Base-by-base conservation (phyloP, 257 asterid genomes). In the Ballota nigra region DNA sequence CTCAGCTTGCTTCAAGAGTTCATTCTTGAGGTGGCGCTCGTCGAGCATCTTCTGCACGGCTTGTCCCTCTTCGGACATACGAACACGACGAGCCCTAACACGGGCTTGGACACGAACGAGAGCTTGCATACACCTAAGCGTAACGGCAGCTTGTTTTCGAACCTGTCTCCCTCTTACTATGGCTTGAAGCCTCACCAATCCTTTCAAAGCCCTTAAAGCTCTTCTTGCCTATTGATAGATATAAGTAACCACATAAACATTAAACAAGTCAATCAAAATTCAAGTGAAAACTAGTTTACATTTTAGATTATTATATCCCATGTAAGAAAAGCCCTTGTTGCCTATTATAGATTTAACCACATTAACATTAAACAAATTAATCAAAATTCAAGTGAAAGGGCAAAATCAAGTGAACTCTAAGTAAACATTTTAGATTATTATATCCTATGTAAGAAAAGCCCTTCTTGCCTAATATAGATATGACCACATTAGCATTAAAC, bases 61-160 rank as follows among this genome's bases (percentile, higher is more conserved):
- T 64, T 85, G 96, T 18, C 99, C 99, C 63, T 94, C 97, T 2
- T 79, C 76, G 3, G 97, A 91, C 97, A 86, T 86, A 8, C 99
- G 84, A 2, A 89, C 99, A 49, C 85, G 91, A 16, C 92, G 91
- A 38, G 97, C 97, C 77, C 99, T 80, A n/a, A 94, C 83, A 7
- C 97, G 91, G 26, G 99, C 99, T 75, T 94, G 99, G 1, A 94
- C 96, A 31, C 99, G 85, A 51, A 94, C 99, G 53, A 94, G 82
- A n/a, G 99, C 99, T 77, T 94, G 99, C 99, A 94, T 94, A 69
- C 97, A 91, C 81, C 97, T 77, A 9, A 91, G 92, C 1, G 99
- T 94, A 20, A 91, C 97, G 2, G 97, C 97, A 57, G 97, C 97
- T 65, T 94, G 99, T 82, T 91, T 91, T 4, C 99, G 66, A 43